Percentiles rank a stretch among this genome's conserved stretches.
phyloP scores from a whole-genome alignment of 768 basidiomycete species.

The Kwoniella dejecticola region DNA sequence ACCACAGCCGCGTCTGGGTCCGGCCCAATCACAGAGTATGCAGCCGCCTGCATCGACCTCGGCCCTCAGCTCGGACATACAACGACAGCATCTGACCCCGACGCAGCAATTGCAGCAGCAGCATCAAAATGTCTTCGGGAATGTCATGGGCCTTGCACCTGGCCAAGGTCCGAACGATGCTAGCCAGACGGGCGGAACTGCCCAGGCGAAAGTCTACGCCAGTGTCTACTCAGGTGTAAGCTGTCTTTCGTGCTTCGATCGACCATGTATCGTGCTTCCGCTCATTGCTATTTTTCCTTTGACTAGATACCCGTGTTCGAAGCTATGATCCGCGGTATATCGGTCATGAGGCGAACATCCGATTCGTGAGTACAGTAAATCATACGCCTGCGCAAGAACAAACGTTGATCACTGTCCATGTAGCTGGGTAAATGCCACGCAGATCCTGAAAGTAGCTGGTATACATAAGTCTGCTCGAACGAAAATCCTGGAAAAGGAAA shows the following conservation, averaged over 20 bases:
- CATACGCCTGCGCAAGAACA: neutral
- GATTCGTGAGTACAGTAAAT: conserved; percentile 65
- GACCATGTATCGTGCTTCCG: neutral
- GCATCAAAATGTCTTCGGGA: conserved; percentile 37
- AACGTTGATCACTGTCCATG: neutral
- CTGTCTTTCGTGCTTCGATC: neutral
- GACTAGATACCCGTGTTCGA: conserved; percentile 75
- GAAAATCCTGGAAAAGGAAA: conserved; percentile 92
- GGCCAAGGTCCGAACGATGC: conserved; percentile 21
- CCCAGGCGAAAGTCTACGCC: conserved; percentile 48
- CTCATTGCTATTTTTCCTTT: neutral
- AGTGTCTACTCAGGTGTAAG: conserved; percentile 56
- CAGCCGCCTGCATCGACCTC: conserved; percentile 5
- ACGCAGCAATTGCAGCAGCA: conserved; percentile 31
- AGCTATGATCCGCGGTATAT: conserved; percentile 96
- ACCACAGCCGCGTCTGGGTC: conserved; percentile 21
- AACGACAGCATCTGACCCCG: conserved; percentile 15
- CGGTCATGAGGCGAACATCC: conserved; percentile 92
- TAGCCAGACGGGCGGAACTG: conserved; percentile 17
- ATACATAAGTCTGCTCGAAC: conserved; percentile 95
- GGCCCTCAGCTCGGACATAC: neutral
- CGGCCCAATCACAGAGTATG: conserved; percentile 11
- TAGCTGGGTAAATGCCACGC: conserved; percentile 82
- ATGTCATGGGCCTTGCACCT: conserved; percentile 27
- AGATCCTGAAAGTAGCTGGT: conserved; percentile 97